A percentile compares a stretch with the other conserved stretches of the same genome.
These are phyloP conservation scores for Chrysanthemum seticuspe DNA, from an alignment of 129 eudicot genomes.

Conservation along the genomic window DNA sequence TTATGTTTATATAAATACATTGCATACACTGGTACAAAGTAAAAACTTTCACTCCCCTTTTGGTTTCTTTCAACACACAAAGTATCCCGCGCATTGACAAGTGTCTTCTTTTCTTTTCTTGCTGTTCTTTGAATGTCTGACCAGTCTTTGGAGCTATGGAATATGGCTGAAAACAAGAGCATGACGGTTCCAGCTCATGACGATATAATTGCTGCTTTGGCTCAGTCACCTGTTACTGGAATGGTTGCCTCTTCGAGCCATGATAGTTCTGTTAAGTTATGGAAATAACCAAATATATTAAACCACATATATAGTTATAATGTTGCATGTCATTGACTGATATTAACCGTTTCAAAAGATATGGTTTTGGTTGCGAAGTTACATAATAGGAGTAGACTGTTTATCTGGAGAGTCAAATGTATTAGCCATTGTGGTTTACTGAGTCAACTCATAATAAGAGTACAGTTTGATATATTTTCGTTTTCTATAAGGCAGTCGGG, in stretches of 20 bases:
- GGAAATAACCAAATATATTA: slow-evolving; percentile 57
- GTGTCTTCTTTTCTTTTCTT: neutral
- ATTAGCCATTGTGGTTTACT: slow-evolving; percentile 15
- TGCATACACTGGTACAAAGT: neutral
- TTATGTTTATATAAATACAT: neutral
- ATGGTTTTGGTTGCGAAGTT: slow-evolving; percentile 24
- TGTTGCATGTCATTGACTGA: neutral
- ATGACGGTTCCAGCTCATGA: slow-evolving; percentile 91
- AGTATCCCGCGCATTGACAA: slow-evolving; percentile 4
- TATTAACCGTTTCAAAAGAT: slow-evolving; percentile 16
- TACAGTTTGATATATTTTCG: neutral
- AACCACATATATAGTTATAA: slow-evolving; percentile 1
- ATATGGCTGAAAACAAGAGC: slow-evolving; percentile 94
- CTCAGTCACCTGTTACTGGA: slow-evolving; percentile 80
- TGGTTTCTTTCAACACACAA: neutral
- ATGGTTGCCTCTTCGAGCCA: slow-evolving; percentile 96
- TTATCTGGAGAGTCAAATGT: slow-evolving; percentile 15
- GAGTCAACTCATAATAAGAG: slow-evolving; percentile 11
- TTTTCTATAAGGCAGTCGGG: neutral
- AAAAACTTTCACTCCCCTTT: neutral
- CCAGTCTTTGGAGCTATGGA: slow-evolving; percentile 93
- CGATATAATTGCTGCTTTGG: slow-evolving; percentile 72
- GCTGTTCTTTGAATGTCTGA: slow-evolving; percentile 8
- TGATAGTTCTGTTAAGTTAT: slow-evolving; percentile 78
- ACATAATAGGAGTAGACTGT: slow-evolving; percentile 13